Conservation (phyloP, 805 yeast genomes). For the Metschnikowia hibisci region DNA sequence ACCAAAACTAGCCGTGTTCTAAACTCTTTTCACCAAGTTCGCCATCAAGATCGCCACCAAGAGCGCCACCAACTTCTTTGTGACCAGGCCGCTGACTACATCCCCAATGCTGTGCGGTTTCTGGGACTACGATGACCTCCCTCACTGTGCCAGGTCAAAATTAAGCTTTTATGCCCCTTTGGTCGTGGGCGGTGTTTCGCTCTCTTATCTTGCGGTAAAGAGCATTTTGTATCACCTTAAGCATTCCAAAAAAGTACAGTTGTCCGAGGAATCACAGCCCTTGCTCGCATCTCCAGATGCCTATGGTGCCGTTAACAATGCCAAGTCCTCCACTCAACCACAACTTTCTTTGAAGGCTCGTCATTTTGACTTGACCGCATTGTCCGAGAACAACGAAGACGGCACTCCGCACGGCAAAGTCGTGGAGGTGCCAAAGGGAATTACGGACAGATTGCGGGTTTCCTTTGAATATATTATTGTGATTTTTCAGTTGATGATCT, state of each 20-base stretch:
- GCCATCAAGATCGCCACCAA: neutral
- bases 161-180: slow-evolving; percentile 35
- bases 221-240: slow-evolving; percentile 10
- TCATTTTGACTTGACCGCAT: slow-evolving; percentile 61
- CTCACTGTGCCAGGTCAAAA: slow-evolving; percentile 45
- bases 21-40: neutral
- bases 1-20: too few species aligned
- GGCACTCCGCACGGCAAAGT: slow-evolving; percentile 59
- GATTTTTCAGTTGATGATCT: slow-evolving; percentile 36
- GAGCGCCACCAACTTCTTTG: neutral
- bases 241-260: slow-evolving; percentile 11
- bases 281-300: slow-evolving; percentile 30
- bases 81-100: neutral
- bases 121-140: slow-evolving; percentile 64
- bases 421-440: slow-evolving; percentile 45
- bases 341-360: slow-evolving; percentile 41
- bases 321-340: slow-evolving; percentile 10
- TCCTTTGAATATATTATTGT: slow-evolving; percentile 47
- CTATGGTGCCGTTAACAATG: slow-evolving; percentile 27
- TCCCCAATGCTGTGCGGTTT: slow-evolving; percentile 18
- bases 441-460: slow-evolving; percentile 53
- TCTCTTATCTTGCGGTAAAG: slow-evolving; percentile 20
- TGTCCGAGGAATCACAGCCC: slow-evolving; percentile 30
- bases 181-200: slow-evolving; percentile 27
- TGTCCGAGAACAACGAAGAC: slow-evolving; percentile 51